Evolutionary conservation across 192 early-diverging fungal species (phyloP), one percentile per base, ranked within the genome.

Genomic region (Spinellus fusiger): DNA sequence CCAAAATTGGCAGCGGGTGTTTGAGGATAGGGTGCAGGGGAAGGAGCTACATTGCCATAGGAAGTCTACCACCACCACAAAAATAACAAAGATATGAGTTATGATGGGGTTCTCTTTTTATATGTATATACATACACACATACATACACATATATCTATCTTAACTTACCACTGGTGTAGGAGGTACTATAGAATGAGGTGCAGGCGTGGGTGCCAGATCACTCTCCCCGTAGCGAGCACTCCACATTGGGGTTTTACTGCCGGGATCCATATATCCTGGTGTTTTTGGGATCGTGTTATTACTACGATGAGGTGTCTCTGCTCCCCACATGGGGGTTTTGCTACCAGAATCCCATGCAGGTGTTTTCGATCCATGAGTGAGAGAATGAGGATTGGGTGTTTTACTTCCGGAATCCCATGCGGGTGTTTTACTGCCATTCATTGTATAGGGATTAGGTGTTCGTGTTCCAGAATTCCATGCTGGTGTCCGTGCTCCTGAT

Each of bases 271-370:
- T 51, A 65, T 23, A 68, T 26, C 59, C 76, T 27, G 49, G 58
- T 1, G 58, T 60, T 27, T 32, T 46, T 60, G 58, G 46, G 27
- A 44, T 44, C 40, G 16, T 60, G 26, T 10, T 12, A 25, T 18
- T 56, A 6, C 29, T 23, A 16, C 33, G 12, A 34, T 40, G 37
- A 7, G 55, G 33, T 29, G 16, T 57, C 15, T 28, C 27, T 16
- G 16, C 35, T 40, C 27, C 20, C 56, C 56, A 57, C 58, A 60
- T 60, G 18, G 58, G 58, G 12, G 58, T 60, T 49, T 60, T 73
- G 18, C 74, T 81, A 48, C 83, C 86, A 54, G 80, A 74, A 70
- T 83, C 81, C 87, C 88, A 87, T 25, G 82, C 80, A 31, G 85
- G 86, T 31, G 86, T 87, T 46, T 74, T 66, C n/a, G 73, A 68